A percentile compares a stretch with the other conserved stretches of the same genome.
Conservation (phyloP, 176 grass and related monocot genomes). For the Guadua angustifolia region DNA sequence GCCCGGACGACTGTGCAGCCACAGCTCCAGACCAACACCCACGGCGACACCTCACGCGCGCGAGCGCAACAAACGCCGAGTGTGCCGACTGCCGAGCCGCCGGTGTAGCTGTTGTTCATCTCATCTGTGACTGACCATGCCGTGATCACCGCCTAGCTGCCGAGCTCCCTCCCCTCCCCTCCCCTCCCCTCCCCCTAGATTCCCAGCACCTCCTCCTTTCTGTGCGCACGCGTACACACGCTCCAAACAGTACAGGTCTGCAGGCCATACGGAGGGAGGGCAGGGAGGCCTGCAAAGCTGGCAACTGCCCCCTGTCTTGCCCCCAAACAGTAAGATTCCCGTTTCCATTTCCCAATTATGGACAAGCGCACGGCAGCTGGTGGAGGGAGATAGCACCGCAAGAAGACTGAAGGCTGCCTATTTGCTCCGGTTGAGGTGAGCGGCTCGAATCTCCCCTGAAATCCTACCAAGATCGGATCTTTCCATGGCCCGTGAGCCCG, state of each 20-base stretch:
- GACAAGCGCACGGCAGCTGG: background rate
- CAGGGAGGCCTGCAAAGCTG: slow-evolving; percentile 50
- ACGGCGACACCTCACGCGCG: slow-evolving; percentile 40
- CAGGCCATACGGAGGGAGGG: background rate
- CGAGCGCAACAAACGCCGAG: slow-evolving; percentile 34
- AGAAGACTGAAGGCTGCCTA: background rate
- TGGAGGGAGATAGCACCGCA: background rate
- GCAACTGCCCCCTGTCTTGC: slow-evolving; percentile 33
- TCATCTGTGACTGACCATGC: slow-evolving; percentile 26
- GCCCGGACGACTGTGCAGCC: slow-evolving; percentile 16
- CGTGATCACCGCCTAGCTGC: slow-evolving; percentile 44
- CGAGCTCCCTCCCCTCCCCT: background rate
- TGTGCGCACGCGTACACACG: slow-evolving; percentile 40
- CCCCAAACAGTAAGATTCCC: slow-evolving; percentile 59
- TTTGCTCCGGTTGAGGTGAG: slow-evolving; percentile 53
- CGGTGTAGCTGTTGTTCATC: slow-evolving; percentile 8
- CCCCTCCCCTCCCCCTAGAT: background rate
- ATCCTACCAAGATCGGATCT: slow-evolving; percentile 32
- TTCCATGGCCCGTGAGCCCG: background rate
- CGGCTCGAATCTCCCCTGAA: slow-evolving; percentile 1
- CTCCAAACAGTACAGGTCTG: background rate
- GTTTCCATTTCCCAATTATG: slow-evolving; percentile 49
- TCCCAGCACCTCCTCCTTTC: slow-evolving; percentile 22
- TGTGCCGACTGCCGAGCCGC: background rate
- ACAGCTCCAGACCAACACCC: slow-evolving; percentile 18